Evolutionary conservation across 2,329 filamentous ascomycete genomes (phyloP), one percentile per base, ranked within the genome.

Genomic region (Cladosporium halotolerans): DNA sequence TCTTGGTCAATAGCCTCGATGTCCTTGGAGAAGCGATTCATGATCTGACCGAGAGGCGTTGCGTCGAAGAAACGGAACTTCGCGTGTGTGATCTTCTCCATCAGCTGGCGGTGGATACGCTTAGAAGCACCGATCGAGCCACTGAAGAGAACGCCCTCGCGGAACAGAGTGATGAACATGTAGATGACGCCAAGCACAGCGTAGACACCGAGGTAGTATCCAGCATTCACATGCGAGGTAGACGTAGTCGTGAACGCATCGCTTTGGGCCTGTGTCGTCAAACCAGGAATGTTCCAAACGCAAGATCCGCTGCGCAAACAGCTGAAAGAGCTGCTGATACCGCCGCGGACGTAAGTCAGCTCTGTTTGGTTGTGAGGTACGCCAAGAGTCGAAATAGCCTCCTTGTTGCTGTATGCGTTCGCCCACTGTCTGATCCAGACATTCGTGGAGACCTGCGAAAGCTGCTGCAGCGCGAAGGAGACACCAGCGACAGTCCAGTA

Each of bases 11-110:
- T 80, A 9, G 90, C 84, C 69, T 99, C 91, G 11, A 99, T 81
- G 68, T 99, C 93, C 71, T 97, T 97, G 68, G 92, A 97, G 73
- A 99, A 99, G 16, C 93, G 84, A 71, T 99, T 99, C 85, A 97
- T 97, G 64, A 99, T 79, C 71, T 96, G 92, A 10, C 93, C 93
- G 0, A 97, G 80, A 2, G 93, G 93, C 0, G 93, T 99, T 1
- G 92, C 87, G 66, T 99, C 93, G 65, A 99, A 99, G 74, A 99
- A 99, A 67, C 88, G 90, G 77, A 99, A 97, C 68, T 90, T 92
- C 31, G 93, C 93, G 60, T 91, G 84, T 11, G 89, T 86, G 19
- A 99, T 83, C 1, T 86, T 79, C 28, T 81, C 78, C 68, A 99
- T 86, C 52, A 99, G 76, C 34, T 81, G 77, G 60, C 85, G 79